Conservation (phyloP, 2,329 filamentous ascomycete species). For the Colletotrichum sp. region DNA sequence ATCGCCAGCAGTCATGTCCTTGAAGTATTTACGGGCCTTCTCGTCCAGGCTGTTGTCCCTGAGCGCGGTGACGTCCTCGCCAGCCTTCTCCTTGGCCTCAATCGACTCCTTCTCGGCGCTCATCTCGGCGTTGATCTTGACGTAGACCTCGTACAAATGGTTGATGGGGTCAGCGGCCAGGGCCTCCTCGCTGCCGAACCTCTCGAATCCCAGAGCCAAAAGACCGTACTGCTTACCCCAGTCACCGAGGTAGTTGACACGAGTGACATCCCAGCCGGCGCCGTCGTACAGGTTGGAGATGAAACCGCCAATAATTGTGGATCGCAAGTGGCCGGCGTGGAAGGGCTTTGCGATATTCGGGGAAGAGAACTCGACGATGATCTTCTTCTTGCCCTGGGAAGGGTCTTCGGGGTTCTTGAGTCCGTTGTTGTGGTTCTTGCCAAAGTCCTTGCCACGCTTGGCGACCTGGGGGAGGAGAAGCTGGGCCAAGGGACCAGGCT, state of each 20-base stretch:
- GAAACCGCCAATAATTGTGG: conserved; percentile 81
- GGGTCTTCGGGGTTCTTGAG: conserved; percentile 66
- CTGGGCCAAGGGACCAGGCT: conserved; percentile 66
- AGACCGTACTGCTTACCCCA: conserved; percentile 82
- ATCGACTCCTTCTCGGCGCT: conserved; percentile 69
- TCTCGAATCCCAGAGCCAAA: conserved; percentile 75
- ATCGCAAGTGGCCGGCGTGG: conserved; percentile 77
- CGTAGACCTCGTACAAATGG: conserved; percentile 83
- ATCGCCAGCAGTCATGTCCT: conserved; percentile 72
- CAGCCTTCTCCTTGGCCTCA: conserved; percentile 58
- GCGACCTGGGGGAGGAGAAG: conserved; percentile 74
- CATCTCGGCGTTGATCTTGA: conserved; percentile 74
- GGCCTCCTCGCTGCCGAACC: conserved; percentile 75
- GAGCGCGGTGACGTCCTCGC: conserved; percentile 52
- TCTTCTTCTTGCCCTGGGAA: conserved; percentile 64
- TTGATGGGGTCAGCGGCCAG: conserved; percentile 77
- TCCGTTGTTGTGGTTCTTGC: conserved; percentile 65
- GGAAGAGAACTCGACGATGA: conserved; percentile 82
- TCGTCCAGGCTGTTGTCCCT: conserved; percentile 69
- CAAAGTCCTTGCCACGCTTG: conserved; percentile 63
- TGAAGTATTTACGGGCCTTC: conserved; percentile 75
- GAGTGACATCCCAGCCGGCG: conserved; percentile 74
- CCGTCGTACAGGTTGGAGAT: conserved; percentile 72
- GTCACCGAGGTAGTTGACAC: conserved; percentile 80
- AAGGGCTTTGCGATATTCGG: conserved; percentile 89